phyloP scores from a whole-genome alignment of 1,139 yeast species.

The Hyphopichia burtonii region DNA sequence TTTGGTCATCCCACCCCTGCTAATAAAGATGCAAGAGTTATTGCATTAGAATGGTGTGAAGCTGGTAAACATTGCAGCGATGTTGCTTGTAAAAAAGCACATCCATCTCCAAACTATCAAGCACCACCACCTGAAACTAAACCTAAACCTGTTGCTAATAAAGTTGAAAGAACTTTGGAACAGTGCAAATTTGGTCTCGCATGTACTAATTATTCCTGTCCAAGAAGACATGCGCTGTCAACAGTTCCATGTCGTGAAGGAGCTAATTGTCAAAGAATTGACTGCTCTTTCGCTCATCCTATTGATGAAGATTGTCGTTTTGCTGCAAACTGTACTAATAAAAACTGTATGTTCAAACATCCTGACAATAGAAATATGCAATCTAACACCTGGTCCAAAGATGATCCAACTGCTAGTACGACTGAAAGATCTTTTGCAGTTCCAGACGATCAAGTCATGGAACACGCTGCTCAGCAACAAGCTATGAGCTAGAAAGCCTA shows the following conservation, averaged over 20 bases:
- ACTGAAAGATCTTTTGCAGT: conserved; percentile 72
- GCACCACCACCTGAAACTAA: conserved; percentile 24
- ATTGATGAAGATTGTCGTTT: conserved; percentile 75
- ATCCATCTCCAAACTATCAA: conserved; percentile 66
- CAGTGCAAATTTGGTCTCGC: conserved; percentile 77
- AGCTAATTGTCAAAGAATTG: conserved; percentile 68
- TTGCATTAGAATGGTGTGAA: conserved; percentile 73
- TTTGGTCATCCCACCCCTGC: conserved; percentile 93
- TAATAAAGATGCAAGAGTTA: conserved; percentile 68
- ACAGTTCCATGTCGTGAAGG: conserved; percentile 80
- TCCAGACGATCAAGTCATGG: conserved; percentile 73
- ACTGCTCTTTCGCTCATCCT: conserved; percentile 83
- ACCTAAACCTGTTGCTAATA: conserved; percentile 15
- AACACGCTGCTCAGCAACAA: conserved; percentile 54
- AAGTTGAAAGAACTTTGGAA: conserved; percentile 52
- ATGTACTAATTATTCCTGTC: conserved; percentile 78
- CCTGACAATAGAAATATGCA: conserved; percentile 64
- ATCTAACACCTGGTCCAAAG: conserved; percentile 47
- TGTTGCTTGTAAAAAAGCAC: conserved; percentile 66
- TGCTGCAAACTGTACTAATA: conserved; percentile 70
- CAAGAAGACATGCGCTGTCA: conserved; percentile 79
- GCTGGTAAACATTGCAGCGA: conserved; percentile 65
- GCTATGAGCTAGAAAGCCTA: conserved; percentile 5
- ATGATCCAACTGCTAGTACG: conserved; percentile 21
- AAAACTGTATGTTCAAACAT: conserved; percentile 70